A percentile compares a stretch with the other conserved stretches of the same genome.
Conservation (phyloP, 371 early-diverging fungal genomes). For the Batrachochytrium dendrobatidis region DNA sequence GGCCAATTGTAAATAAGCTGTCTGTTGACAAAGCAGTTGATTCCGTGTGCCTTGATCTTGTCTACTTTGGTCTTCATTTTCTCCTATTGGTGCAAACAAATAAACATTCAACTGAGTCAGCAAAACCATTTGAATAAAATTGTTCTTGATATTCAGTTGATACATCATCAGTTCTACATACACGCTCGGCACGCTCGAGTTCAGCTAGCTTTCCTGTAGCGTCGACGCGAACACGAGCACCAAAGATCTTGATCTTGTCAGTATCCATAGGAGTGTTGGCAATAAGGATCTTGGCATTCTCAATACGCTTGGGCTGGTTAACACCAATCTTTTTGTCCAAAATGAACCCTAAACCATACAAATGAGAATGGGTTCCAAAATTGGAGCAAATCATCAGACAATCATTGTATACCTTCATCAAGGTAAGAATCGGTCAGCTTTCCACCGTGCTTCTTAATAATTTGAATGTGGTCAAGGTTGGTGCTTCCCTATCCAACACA, state of each 20-base stretch:
- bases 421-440: conserved; percentile 94
- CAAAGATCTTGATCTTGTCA: conserved; percentile 99
- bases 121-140: not conserved
- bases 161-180: conserved; percentile 9
- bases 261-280: conserved; percentile 99
- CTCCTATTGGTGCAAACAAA: conserved; percentile 38
- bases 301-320: conserved; percentile 92
- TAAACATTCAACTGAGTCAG: not conserved
- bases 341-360: conserved; percentile 66
- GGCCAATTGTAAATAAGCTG: conserved; percentile 99
- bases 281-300: conserved; percentile 94
- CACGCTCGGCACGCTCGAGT: conserved; percentile 96
- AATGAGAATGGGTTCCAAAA: not conserved
- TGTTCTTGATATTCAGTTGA: not conserved
- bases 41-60: conserved; percentile 93
- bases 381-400: not conserved
- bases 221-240: conserved; percentile 95
- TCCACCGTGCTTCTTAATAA: conserved; percentile 98
- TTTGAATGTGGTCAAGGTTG: conserved; percentile 97
- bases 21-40: conserved; percentile 98
- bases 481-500: conserved; percentile 65
- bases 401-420: conserved; percentile 66
- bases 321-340: conserved; percentile 97
- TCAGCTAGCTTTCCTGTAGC: conserved; percentile 96
- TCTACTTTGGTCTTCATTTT: conserved; percentile 99